Evolutionary conservation across 164 flowering plant genomes (phyloP), one percentile per base, ranked within the genome.

Genomic region (Echeveria elegans): DNA sequence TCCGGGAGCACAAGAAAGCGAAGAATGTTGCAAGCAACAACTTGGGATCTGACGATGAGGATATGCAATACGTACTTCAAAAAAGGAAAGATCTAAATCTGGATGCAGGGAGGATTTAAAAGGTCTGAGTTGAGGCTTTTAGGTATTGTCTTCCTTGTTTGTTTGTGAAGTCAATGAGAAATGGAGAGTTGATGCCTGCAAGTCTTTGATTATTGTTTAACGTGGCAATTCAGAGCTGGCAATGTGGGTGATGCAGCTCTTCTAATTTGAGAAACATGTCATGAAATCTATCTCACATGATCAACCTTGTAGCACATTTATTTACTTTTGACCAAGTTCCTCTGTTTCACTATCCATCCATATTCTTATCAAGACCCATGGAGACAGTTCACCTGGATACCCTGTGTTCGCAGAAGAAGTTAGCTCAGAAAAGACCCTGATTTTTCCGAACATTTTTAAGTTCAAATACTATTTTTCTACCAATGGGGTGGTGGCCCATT

Each of bases 171-270:
- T 56, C 61, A 56, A 56, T 11, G 61, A 28, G 61, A 29, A 56
- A 56, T 15, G 32, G 61, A 28, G 34, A 28, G 61, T 56, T 56
- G 61, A 56, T 56, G 61, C 61, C 61, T 56, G 61, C 34, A 56
- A 56, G 61, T 56, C 61, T 4, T 56, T 24, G 19, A 56, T 28
- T 56, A 14, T 56, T 26, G 61, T 56, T 56, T 28, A 53, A 56
- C 28, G 32, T 32, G 14, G 9, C 18, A 14, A 15, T 8, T 56
- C 15, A 26, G 32, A 28, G 61, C 61, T 56, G 61, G 61, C 61
- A 56, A 56, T 56, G 61, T 56, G 61, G 61, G 28, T 28, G 61
- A 56, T 28, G 61, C 24, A 53, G 60, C 23, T 53, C 18, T 26
- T 1, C 8, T 24, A 9, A 19, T 21, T 52, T 52, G 58, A 52